Percentiles rank a stretch among this genome's conserved stretches.
phyloP scores from a whole-genome alignment of 805 yeast species.

The Starmerella sirachaensis region DNA sequence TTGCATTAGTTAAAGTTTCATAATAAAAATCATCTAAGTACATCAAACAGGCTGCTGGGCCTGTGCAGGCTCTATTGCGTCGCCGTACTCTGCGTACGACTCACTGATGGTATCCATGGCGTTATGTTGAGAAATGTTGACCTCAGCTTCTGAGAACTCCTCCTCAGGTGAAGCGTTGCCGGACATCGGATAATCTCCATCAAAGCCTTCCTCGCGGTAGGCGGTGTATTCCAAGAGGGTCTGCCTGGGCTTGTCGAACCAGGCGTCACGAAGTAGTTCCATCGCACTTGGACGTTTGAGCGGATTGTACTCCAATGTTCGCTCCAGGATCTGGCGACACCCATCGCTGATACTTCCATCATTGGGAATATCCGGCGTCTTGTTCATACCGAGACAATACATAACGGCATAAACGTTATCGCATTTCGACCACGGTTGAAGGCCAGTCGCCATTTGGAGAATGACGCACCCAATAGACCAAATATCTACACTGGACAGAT shows the following conservation, averaged over 20 bases:
- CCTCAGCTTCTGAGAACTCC: not conserved
- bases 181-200: too few species aligned
- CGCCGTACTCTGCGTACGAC: slow-evolving; percentile 6
- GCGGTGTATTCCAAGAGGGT: not conserved
- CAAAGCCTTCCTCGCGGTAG: not conserved
- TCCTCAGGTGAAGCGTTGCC: not conserved
- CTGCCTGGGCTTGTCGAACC: slow-evolving; percentile 23
- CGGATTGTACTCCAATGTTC: slow-evolving; percentile 77
- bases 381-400: slow-evolving; percentile 97
- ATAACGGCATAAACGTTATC: slow-evolving; percentile 98
- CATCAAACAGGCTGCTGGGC: too few species aligned
- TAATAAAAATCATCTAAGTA: too few species aligned
- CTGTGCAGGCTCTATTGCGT: too few species aligned
- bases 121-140: not conserved
- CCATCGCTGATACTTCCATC: slow-evolving; percentile 62
- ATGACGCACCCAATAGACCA: slow-evolving; percentile 98
- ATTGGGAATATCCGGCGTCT: slow-evolving; percentile 72
- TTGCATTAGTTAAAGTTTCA: not conserved
- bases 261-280: slow-evolving; percentile 47
- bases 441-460: slow-evolving; percentile 91
- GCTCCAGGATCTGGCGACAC: slow-evolving; percentile 59
- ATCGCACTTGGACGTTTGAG: slow-evolving; percentile 68
- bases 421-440: slow-evolving; percentile 90
- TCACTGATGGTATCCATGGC: slow-evolving; percentile 7
- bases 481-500: slow-evolving; percentile 61